Percentiles rank a stretch among this genome's conserved stretches.
Evolutionary conservation across 2,329 filamentous ascomycete species (phyloP).

Genomic region (Bisporella sp.): DNA sequence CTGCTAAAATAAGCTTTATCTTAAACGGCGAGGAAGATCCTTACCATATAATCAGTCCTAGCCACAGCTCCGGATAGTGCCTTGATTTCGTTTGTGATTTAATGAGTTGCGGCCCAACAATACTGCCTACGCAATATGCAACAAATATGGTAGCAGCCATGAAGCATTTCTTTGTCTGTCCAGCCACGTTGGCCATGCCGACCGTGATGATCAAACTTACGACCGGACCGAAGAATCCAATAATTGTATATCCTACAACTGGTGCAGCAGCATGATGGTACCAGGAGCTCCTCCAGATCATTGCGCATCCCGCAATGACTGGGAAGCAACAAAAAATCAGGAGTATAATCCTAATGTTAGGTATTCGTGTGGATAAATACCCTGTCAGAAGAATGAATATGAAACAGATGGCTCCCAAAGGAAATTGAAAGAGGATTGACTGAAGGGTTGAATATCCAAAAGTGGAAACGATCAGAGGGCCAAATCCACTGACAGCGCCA

Average conservation of each 20-base stretch:
- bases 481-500: slow-evolving; percentile 64
- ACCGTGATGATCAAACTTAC: slow-evolving; percentile 54
- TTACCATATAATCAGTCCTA: slow-evolving; percentile 56
- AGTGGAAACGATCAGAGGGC: slow-evolving; percentile 63
- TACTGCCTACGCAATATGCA: slow-evolving; percentile 70
- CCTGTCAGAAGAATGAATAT: slow-evolving; percentile 60
- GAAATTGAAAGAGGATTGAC: slow-evolving; percentile 68
- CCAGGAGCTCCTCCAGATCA: slow-evolving; percentile 68
- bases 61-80: slow-evolving; percentile 68
- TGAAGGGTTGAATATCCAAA: slow-evolving; percentile 60
- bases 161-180: slow-evolving; percentile 71
- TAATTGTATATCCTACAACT: slow-evolving; percentile 64
- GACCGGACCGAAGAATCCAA: slow-evolving; percentile 66
- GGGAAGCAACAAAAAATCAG: slow-evolving; percentile 62
- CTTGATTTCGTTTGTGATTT: slow-evolving; percentile 54
- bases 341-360: slow-evolving; percentile 58
- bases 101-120: slow-evolving; percentile 67
- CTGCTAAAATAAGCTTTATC: slow-evolving; percentile 27
- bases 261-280: slow-evolving; percentile 56
- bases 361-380: slow-evolving; percentile 51
- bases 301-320: slow-evolving; percentile 65
- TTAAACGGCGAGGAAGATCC: slow-evolving; percentile 6
- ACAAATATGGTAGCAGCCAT: slow-evolving; percentile 70
- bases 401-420: slow-evolving; percentile 62
- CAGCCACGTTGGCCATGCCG: slow-evolving; percentile 63